Conservation (phyloP, 2,329 filamentous ascomycete genomes). For the Emericellopsis atlantica region DNA sequence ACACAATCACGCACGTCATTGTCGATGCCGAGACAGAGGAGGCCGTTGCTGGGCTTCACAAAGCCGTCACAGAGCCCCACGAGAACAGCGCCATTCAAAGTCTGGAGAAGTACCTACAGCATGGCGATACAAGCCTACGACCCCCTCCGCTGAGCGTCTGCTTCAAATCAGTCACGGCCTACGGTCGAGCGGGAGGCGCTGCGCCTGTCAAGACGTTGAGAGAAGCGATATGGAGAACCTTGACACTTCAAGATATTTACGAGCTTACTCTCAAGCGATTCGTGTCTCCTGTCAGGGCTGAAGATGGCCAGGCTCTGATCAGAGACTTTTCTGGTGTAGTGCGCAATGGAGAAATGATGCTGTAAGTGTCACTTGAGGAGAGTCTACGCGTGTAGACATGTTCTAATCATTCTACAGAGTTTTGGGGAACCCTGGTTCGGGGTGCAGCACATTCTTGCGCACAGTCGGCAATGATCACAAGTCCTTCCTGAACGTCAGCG, state of each 20-base stretch:
- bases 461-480: conserved; percentile 48
- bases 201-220: conserved; percentile 3
- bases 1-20: not conserved
- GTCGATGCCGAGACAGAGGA: not conserved
- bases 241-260: conserved; percentile 5
- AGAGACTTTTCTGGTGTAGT: conserved; percentile 5
- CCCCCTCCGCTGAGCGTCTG: conserved; percentile 4
- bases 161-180: conserved; percentile 4
- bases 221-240: conserved; percentile 5
- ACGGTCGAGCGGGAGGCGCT: conserved; percentile 2
- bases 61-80: not conserved
- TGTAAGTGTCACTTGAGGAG: not conserved
- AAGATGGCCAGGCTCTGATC: conserved; percentile 4
- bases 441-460: conserved; percentile 53
- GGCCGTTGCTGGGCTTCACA: not conserved
- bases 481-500: conserved; percentile 35
- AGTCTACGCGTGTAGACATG: not conserved
- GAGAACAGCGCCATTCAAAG: not conserved
- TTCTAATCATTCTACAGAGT: conserved; percentile 20
- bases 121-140: not conserved
- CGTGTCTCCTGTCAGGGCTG: conserved; percentile 1
- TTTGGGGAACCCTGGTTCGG: conserved; percentile 52
- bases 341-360: conserved; percentile 5
- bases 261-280: conserved; percentile 4
- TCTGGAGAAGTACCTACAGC: conserved; percentile 2